Base-by-base conservation (phyloP, 2,329 filamentous ascomycete species). In the Epichloe festucae region DNA sequence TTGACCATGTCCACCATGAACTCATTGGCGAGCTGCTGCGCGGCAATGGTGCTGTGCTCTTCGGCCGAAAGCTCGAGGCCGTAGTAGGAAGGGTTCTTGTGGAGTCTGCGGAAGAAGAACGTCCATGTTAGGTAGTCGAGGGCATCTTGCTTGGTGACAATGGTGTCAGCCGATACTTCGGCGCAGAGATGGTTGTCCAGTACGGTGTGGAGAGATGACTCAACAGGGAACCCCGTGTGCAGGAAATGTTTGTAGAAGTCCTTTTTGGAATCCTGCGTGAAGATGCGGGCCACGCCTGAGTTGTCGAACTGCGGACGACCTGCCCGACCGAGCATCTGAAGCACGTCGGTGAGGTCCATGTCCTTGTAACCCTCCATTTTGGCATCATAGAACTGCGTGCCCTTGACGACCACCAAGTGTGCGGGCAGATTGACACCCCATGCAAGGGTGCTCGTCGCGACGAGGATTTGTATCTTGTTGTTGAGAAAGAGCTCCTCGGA, bases 171-270 rank as follows among this genome's bases (percentile, higher is more conserved):
- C 0, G 90, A 95, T 5, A 97, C 83, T 70, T 98, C 93, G 53
- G 93, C 93, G 55, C 89, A 85, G 65, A 98, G 76, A 76, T 98
- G 94, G 72, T 98, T 95, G 69, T 97, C 91, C 7, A 98, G 74
- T 1, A 97, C 93, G 19, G 94, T 95, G 68, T 98, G 93, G 40
- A 98, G 75, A 0, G 90, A 94, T 0, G 90, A 96, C 66, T 98
- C 93, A 11, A 98, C 93, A 0, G 93, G 94, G 66, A 98, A 98
- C 1, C 93, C 94, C 0, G 91, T 97, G 64, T 98, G 93, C 51
- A 98, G 70, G 71, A 98, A 98, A 70, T 98, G 93, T 73, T 98
- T 98, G 72, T 98, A 98, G 68, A 98, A 98, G 54, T 94, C 89
- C 70, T 98, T 98, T 75, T 97, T 98, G 2, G 91, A 75, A 61